Conservation (phyloP, 2,329 filamentous ascomycete species). For the Amylocarpus encephaloides region DNA sequence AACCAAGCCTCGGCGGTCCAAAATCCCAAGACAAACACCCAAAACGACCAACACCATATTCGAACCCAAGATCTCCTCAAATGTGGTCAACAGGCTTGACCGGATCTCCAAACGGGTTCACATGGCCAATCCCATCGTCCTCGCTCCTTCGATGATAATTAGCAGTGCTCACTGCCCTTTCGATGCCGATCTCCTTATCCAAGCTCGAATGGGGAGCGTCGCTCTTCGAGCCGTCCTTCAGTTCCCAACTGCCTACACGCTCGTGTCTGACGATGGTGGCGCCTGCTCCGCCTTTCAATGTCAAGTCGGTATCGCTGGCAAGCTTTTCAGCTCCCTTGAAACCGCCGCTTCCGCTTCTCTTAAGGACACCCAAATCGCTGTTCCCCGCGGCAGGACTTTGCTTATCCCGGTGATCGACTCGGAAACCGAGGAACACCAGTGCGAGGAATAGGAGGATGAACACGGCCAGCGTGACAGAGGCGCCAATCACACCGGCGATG, state of each 20-base stretch:
- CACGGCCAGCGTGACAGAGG: constrained; percentile 20
- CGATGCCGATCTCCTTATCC: constrained; percentile 19
- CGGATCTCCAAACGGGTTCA: constrained; percentile 27
- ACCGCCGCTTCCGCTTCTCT: constrained; percentile 20
- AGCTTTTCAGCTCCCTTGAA: constrained; percentile 31
- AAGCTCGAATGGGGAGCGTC: constrained; percentile 10
- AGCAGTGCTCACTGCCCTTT: constrained; percentile 15
- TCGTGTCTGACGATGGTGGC: constrained; percentile 25
- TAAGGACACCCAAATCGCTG: constrained; percentile 10
- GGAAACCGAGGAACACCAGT: constrained; percentile 23
- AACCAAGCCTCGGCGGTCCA: not conserved
- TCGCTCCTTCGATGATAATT: constrained; percentile 24
- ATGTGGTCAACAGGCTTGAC: constrained; percentile 26
- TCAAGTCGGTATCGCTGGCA: constrained; percentile 27
- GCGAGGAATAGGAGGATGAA: constrained; percentile 11
- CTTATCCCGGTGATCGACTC: constrained; percentile 15
- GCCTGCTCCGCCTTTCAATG: constrained; percentile 19
- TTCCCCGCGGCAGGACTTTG: not conserved
- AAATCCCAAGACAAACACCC: not conserved
- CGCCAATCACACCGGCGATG: constrained; percentile 29
- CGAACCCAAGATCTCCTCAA: constrained; percentile 8
- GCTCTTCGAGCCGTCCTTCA: constrained; percentile 17
- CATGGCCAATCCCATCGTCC: constrained; percentile 24
- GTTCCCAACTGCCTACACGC: constrained; percentile 31
- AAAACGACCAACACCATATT: not conserved